These are phyloP conservation scores for Periconia macrospinosa DNA, from an alignment of 2,329 filamentous ascomycete species.

Conservation along the genomic window DNA sequence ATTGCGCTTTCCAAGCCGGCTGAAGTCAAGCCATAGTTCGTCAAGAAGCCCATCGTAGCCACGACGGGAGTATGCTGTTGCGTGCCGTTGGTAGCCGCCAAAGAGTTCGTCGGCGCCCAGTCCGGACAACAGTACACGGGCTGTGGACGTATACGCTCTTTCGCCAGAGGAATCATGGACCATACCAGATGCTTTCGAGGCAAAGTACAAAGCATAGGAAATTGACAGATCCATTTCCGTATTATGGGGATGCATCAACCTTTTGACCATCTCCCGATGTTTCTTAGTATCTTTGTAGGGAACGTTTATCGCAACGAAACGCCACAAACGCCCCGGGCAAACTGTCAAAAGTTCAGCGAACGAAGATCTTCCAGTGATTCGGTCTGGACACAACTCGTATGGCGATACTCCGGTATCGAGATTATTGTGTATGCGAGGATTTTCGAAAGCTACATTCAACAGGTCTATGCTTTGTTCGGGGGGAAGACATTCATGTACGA, in stretches of 20 bases:
- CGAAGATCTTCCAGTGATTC: constrained; percentile 80
- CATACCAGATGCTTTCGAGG: constrained; percentile 70
- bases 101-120: constrained; percentile 96
- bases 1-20: constrained; percentile 87
- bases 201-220: constrained; percentile 90
- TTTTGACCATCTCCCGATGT: constrained; percentile 70
- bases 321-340: constrained; percentile 75
- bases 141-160: constrained; percentile 64
- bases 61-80: constrained; percentile 69
- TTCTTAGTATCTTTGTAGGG: constrained; percentile 73
- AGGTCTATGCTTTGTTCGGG: constrained; percentile 73
- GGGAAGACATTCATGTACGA: constrained; percentile 77
- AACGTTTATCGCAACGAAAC: constrained; percentile 84
- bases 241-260: constrained; percentile 87
- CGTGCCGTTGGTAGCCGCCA: constrained; percentile 86
- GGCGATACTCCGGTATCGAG: constrained; percentile 40
- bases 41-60: constrained; percentile 74
- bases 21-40: constrained; percentile 83
- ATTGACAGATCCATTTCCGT: constrained; percentile 99
- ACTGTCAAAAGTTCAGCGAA: constrained; percentile 70
- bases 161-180: constrained; percentile 34
- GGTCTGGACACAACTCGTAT: constrained; percentile 87
- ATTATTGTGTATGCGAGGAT: constrained; percentile 66
- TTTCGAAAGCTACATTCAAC: constrained; percentile 96
- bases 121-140: constrained; percentile 85